Evolutionary conservation across 2,329 filamentous ascomycete genomes (phyloP).

Genomic region (Emergomyces orientalis): DNA sequence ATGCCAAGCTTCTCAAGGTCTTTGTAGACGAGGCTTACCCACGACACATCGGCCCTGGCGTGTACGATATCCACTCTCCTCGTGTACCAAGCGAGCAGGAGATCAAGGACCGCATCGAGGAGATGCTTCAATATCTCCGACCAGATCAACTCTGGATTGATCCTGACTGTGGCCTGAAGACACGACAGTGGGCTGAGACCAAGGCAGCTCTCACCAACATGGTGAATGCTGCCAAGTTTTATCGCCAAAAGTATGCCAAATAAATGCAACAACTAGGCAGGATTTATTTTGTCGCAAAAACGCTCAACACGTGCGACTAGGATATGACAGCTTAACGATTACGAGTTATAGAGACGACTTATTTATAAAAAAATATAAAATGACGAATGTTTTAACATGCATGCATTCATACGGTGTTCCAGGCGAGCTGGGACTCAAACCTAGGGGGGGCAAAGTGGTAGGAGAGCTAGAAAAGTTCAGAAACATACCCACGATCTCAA

Average conservation of each 20-base stretch:
- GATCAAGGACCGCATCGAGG: conserved; percentile 93
- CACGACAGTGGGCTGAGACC: conserved; percentile 95
- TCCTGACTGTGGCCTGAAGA: conserved; percentile 99
- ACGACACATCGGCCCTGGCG: conserved; percentile 96
- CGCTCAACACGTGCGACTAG: conserved; percentile 10
- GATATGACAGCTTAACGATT: conserved; percentile 5
- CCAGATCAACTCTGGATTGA: conserved; percentile 99
- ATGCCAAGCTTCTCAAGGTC: conserved; percentile 97
- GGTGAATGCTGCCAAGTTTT: conserved; percentile 96
- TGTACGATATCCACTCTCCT: conserved; percentile 99
- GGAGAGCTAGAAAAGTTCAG: conserved; percentile 12
- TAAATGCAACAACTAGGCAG: conserved; percentile 18
- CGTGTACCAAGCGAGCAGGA: conserved; percentile 95
- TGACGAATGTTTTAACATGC: conserved; percentile 16
- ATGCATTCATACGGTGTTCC: conserved; percentile 13
- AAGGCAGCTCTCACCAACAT: conserved; percentile 93
- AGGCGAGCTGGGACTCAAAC: conserved; percentile 12
- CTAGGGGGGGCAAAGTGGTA: conserved; percentile 5
- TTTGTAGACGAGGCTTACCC: conserved; percentile 97
- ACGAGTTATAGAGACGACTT: conserved; percentile 8
- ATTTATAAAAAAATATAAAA: neutral
- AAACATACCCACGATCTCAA: conserved; percentile 43
- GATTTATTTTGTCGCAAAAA: conserved; percentile 5
- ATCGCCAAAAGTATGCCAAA: conserved; percentile 79
- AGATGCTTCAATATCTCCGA: conserved; percentile 97